phyloP scores from a whole-genome alignment of 2,329 filamentous ascomycete genomes.

The Endocalyx cinctus region DNA sequence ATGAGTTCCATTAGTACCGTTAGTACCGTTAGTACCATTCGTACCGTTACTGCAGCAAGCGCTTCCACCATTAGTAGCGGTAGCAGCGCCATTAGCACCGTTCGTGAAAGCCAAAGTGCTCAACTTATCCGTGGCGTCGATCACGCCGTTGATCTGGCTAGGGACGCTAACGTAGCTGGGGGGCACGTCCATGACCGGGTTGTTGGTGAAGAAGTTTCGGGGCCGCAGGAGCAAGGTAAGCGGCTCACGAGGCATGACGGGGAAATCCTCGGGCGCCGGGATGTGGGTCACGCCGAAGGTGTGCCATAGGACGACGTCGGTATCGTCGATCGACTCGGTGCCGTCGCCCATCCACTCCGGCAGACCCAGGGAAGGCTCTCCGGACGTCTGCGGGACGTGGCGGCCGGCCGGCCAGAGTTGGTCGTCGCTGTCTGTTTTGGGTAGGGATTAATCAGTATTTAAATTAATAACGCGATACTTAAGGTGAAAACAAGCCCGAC shows the following conservation, averaged over 20 bases:
- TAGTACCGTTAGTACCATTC: constrained; percentile 15
- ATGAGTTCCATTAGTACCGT: constrained; percentile 6
- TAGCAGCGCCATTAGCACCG: constrained; percentile 6
- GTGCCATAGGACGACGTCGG: constrained; percentile 87
- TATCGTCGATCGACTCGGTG: constrained; percentile 66
- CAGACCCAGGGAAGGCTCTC: constrained; percentile 68
- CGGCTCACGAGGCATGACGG: constrained; percentile 83
- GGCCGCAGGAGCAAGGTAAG: constrained; percentile 77
- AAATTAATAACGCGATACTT: background rate
- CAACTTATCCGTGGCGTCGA: constrained; percentile 26
- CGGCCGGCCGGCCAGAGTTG: constrained; percentile 82
- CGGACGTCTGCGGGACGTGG: constrained; percentile 83
- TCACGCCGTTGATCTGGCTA: constrained; percentile 45
- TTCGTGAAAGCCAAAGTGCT: constrained; percentile 23
- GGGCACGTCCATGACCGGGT: constrained; percentile 76
- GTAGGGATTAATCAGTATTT: too few species aligned
- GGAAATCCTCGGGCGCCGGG: constrained; percentile 85
- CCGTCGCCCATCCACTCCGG: constrained; percentile 75
- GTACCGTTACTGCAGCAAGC: constrained; percentile 10
- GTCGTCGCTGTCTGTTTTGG: constrained; percentile 63
- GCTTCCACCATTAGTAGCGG: constrained; percentile 3
- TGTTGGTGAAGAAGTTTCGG: constrained; percentile 76
- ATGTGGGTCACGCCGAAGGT: constrained; percentile 91
- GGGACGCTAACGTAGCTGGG: constrained; percentile 71
- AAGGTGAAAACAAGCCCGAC: too few species aligned